phyloP scores from a whole-genome alignment of 2,329 filamentous ascomycete species.

The Cadophora sp. region DNA sequence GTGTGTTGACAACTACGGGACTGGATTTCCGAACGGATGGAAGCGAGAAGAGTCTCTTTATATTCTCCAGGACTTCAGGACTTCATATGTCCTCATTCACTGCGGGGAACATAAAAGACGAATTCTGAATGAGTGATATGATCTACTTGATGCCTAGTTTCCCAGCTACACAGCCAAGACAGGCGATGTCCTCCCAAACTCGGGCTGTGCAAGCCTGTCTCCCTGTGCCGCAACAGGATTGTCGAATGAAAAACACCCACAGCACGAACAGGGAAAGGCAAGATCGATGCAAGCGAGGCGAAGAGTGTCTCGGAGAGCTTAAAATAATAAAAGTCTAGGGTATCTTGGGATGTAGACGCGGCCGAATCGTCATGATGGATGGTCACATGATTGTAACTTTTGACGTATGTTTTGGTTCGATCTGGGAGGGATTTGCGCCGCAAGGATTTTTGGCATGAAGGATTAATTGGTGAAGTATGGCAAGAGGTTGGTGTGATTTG shows the following conservation, averaged over 20 bases:
- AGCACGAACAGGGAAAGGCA: neutral
- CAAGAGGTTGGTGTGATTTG: neutral
- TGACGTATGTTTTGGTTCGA: too few species aligned
- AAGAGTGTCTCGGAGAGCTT: neutral
- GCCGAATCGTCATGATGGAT: neutral
- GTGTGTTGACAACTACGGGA: neutral
- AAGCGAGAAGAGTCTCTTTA: neutral
- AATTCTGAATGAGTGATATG: neutral
- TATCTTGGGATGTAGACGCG: neutral
- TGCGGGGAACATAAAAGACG: neutral
- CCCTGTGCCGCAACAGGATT: slow-evolving; percentile 1
- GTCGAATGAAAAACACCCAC: neutral
- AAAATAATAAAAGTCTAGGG: neutral
- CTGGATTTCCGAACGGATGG: neutral
- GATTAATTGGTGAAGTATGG: neutral
- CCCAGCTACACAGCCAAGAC: neutral
- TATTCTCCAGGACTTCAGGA: neutral
- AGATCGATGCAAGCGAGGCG: neutral
- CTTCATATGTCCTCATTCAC: neutral
- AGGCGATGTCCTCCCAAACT: neutral
- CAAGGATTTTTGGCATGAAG: neutral
- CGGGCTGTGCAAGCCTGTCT: slow-evolving; percentile 9
- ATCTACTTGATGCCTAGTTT: slow-evolving; percentile 1
- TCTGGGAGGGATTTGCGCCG: neutral
- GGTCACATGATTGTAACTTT: neutral